phyloP scores from a whole-genome alignment of 371 early-diverging fungal genomes.

The Encephalitozoon intestinalis region DNA sequence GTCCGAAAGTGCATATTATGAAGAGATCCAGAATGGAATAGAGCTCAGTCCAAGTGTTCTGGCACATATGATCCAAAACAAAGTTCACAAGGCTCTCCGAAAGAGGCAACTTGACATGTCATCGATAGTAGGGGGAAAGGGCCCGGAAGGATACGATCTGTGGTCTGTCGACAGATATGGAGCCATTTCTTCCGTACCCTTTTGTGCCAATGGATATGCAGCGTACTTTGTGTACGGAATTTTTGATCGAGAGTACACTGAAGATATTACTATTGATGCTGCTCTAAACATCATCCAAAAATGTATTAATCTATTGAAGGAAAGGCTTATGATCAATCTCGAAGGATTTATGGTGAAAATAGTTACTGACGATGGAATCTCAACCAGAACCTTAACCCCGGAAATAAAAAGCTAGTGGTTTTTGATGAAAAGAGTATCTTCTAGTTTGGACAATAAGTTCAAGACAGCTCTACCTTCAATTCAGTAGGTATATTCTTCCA shows the following conservation, averaged over 20 bases:
- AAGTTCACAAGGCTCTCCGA: conserved; percentile 32
- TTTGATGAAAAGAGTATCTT: background rate
- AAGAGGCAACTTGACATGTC: conserved; percentile 17
- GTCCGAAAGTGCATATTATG: conserved; percentile 35
- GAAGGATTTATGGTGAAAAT: conserved; percentile 32
- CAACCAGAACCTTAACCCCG: background rate
- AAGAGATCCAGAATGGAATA: conserved; percentile 33
- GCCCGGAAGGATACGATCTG: conserved; percentile 2
- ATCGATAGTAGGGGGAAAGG: conserved; percentile 39
- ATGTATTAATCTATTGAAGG: conserved; percentile 46
- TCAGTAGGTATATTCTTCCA: conserved; percentile 3
- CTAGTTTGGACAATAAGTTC: background rate
- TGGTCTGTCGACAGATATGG: conserved; percentile 52
- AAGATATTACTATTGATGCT: conserved; percentile 31
- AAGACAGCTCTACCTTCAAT: background rate
- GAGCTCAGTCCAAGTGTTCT: conserved; percentile 29
- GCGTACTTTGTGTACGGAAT: conserved; percentile 45
- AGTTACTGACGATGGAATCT: conserved; percentile 32
- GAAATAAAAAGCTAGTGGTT: conserved; percentile 1
- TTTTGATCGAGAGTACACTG: conserved; percentile 42
- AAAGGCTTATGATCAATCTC: conserved; percentile 39
- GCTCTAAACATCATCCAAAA: conserved; percentile 38
- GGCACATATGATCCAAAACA: conserved; percentile 42
- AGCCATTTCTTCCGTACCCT: conserved; percentile 31
- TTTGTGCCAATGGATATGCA: conserved; percentile 44